These are phyloP conservation scores for Chrysoporthe puriensis DNA, from an alignment of 2,329 filamentous ascomycete genomes.

Conservation along the genomic window DNA sequence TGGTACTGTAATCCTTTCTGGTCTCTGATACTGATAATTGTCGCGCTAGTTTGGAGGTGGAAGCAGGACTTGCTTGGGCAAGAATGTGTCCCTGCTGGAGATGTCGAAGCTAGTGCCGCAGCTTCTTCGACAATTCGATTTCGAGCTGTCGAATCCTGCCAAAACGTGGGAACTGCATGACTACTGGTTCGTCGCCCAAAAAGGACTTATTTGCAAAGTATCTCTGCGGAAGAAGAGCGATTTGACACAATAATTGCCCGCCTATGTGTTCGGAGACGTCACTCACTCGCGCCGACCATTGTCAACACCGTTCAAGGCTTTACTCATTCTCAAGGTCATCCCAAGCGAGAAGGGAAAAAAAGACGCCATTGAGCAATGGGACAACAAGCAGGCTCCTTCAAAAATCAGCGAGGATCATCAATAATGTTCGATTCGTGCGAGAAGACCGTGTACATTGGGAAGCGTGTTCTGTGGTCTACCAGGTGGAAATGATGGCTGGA, in stretches of 20 bases:
- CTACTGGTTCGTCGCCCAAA: slow-evolving; percentile 16
- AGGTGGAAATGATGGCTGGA: too few species aligned
- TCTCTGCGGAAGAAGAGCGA: not conserved
- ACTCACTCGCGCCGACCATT: too few species aligned
- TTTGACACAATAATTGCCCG: not conserved
- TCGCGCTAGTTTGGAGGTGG: slow-evolving; percentile 29
- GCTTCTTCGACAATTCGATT: slow-evolving; percentile 41
- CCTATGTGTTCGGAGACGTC: not conserved
- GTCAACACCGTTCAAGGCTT: too few species aligned
- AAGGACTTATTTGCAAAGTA: slow-evolving; percentile 7
- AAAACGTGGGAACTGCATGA: slow-evolving; percentile 5
- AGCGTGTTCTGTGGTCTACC: too few species aligned
- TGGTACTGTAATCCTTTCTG: too few species aligned
- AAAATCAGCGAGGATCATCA: too few species aligned
- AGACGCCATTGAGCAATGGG: too few species aligned
- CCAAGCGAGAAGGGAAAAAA: too few species aligned
- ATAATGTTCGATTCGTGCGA: too few species aligned
- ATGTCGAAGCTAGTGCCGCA: slow-evolving; percentile 47
- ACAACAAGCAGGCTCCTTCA: too few species aligned
- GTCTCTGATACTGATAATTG: not conserved
- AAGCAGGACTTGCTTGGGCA: slow-evolving; percentile 47
- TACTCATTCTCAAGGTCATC: too few species aligned
- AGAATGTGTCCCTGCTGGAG: slow-evolving; percentile 49
- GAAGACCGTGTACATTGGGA: too few species aligned
- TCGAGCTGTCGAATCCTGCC: slow-evolving; percentile 33